Evolutionary conservation across 2,329 filamentous ascomycete genomes (phyloP).

Genomic region (Pseudodiploospora longispora): DNA sequence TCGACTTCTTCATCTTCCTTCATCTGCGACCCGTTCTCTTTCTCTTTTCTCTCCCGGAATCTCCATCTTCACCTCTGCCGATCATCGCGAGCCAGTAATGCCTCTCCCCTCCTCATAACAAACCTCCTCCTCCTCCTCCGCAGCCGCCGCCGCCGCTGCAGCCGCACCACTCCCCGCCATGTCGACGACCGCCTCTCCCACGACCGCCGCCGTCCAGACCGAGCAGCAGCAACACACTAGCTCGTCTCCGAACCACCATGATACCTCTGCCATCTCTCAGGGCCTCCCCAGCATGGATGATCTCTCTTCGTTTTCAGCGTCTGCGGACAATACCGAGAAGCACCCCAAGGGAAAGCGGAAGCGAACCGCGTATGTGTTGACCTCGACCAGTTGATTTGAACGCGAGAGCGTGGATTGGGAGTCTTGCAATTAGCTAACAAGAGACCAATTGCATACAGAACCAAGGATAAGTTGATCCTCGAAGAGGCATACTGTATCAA

Average conservation of each 20-base stretch:
- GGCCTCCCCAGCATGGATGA: slow-evolving; percentile 5
- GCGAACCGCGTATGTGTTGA: slow-evolving; percentile 48
- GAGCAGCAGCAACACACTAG: slow-evolving; percentile 14
- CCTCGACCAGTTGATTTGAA: not conserved
- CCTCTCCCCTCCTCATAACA: slow-evolving; percentile 4
- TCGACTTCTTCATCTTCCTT: not conserved
- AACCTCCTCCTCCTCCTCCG: slow-evolving; percentile 2
- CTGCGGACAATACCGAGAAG: slow-evolving; percentile 24
- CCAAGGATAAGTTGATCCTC: slow-evolving; percentile 81
- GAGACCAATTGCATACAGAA: slow-evolving; percentile 39
- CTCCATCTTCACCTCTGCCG: not conserved
- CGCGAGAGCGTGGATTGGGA: not conserved
- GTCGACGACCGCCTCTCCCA: slow-evolving; percentile 17
- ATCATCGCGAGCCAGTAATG: slow-evolving; percentile 6
- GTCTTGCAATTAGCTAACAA: slow-evolving; percentile 11
- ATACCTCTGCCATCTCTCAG: slow-evolving; percentile 13
- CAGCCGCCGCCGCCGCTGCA: not conserved
- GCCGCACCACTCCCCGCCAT: slow-evolving; percentile 12
- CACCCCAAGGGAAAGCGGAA: slow-evolving; percentile 56
- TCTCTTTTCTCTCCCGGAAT: not conserved
- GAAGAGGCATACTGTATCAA: slow-evolving; percentile 80
- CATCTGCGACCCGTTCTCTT: not conserved
- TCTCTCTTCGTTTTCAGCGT: slow-evolving; percentile 12
- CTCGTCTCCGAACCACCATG: slow-evolving; percentile 17
- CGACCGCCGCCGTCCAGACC: slow-evolving; percentile 14